These are phyloP conservation scores for Leonotis leonurus DNA, from an alignment of 257 asterid genomes.

Conservation along the genomic window DNA sequence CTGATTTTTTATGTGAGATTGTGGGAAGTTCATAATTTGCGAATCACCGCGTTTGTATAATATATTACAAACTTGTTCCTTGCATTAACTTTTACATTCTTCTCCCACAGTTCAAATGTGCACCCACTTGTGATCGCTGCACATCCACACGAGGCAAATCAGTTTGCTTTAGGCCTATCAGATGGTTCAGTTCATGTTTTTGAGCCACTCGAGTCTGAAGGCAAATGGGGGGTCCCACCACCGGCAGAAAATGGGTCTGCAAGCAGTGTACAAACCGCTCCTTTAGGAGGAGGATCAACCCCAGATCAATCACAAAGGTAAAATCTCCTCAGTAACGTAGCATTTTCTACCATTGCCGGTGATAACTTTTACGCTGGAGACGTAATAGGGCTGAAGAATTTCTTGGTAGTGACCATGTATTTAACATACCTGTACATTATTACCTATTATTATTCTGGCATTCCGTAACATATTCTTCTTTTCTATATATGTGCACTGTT, in stretches of 20 bases:
- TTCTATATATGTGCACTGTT: slow-evolving; percentile 12
- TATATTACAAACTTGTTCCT: too few species aligned
- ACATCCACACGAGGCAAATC: slow-evolving; percentile 87
- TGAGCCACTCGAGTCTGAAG: slow-evolving; percentile 84
- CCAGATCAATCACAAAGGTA: slow-evolving; percentile 64
- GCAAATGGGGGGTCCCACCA: slow-evolving; percentile 81
- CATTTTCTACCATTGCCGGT: not conserved
- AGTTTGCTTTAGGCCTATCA: slow-evolving; percentile 79
- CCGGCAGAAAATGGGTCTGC: slow-evolving; percentile 63
- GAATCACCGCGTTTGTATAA: too few species aligned
- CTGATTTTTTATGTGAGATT: not conserved
- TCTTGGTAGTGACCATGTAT: not conserved
- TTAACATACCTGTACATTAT: slow-evolving; percentile 24
- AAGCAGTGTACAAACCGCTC: slow-evolving; percentile 36
- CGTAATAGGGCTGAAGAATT: too few species aligned
- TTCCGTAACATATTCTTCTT: not conserved
- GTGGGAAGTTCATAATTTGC: not conserved
- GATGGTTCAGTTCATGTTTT: slow-evolving; percentile 87
- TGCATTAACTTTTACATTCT: not conserved
- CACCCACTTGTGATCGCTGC: slow-evolving; percentile 83
- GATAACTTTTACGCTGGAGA: slow-evolving; percentile 2
- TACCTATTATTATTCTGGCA: not conserved
- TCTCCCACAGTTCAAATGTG: slow-evolving; percentile 43
- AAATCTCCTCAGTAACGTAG: slow-evolving; percentile 23
- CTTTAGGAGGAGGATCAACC: too few species aligned